A percentile compares a stretch with the other conserved stretches of the same genome.
phyloP scores from a whole-genome alignment of 2,329 filamentous ascomycete species.

The Pestalotiopsis sp. region DNA sequence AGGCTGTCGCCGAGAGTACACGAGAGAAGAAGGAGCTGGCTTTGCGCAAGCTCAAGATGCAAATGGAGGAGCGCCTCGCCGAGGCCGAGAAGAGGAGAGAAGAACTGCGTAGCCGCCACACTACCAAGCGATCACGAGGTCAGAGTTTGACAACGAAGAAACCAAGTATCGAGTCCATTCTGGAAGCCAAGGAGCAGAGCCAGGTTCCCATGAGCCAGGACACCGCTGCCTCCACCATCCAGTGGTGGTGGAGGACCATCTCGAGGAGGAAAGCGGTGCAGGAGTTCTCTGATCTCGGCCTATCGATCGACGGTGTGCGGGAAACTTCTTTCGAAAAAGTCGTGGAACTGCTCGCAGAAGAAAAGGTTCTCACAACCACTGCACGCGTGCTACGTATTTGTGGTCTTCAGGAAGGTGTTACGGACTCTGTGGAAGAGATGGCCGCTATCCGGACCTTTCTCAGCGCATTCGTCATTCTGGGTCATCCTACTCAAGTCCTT shows the following conservation, averaged over 20 bases:
- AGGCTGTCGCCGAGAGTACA: constrained; percentile 80
- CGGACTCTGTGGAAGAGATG: constrained; percentile 68
- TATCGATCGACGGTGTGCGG: constrained; percentile 72
- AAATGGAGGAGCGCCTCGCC: constrained; percentile 80
- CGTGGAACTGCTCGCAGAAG: constrained; percentile 67
- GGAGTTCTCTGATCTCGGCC: constrained; percentile 66
- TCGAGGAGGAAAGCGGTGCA: constrained; percentile 62
- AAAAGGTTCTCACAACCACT: constrained; percentile 67
- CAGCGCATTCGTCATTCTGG: constrained; percentile 78
- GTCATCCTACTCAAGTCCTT: constrained; percentile 77
- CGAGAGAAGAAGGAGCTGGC: constrained; percentile 81
- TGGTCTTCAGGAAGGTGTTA: constrained; percentile 67
- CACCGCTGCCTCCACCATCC: constrained; percentile 67
- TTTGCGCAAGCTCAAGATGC: constrained; percentile 67
- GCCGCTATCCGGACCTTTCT: constrained; percentile 75
- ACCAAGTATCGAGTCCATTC: constrained; percentile 37
- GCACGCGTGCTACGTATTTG: constrained; percentile 71
- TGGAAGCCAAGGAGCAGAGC: constrained; percentile 54
- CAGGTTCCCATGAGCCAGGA: constrained; percentile 54
- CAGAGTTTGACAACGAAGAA: constrained; percentile 50
- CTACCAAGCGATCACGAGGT: constrained; percentile 54
- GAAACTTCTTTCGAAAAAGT: constrained; percentile 77
- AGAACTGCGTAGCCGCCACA: constrained; percentile 60
- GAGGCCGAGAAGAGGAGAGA: constrained; percentile 75
- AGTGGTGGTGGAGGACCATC: constrained; percentile 69